Evolutionary conservation across 257 asterid species (phyloP).

Genomic region (Nicotiana paniculata): DNA sequence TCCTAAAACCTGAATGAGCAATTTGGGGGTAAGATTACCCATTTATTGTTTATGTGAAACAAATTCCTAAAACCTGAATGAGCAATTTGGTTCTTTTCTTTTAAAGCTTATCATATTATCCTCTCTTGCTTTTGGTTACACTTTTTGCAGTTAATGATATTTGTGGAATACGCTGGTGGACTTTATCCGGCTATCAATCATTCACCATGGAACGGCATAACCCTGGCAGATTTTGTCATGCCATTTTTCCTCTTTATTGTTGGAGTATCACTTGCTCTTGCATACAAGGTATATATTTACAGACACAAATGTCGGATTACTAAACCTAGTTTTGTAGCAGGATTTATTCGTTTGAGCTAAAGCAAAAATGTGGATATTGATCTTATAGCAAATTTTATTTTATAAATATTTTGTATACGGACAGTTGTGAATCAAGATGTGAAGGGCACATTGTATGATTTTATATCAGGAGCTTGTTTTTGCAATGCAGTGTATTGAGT

Average conservation of each 20-base stretch:
- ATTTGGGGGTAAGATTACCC: neutral
- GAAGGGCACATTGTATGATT: neutral
- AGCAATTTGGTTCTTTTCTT: neutral
- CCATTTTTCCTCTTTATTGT: slow-evolving; percentile 78
- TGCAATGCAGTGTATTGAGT: neutral
- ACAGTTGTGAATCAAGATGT: neutral
- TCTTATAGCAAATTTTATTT: neutral
- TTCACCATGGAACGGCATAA: slow-evolving; percentile 71
- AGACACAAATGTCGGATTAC: neutral
- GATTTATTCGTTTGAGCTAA: neutral
- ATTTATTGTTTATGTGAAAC: neutral
- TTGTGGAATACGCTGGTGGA: slow-evolving; percentile 66
- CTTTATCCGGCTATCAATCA: slow-evolving; percentile 59
- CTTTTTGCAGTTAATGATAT: slow-evolving; percentile 51
- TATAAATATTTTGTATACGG: neutral
- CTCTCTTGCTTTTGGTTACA: slow-evolving; percentile 1
- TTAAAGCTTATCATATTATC: neutral
- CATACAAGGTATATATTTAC: slow-evolving; percentile 45
- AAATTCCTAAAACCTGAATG: neutral
- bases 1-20: neutral
- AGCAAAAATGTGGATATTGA: neutral
- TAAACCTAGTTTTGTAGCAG: neutral
- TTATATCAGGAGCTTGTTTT: neutral
- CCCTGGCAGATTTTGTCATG: slow-evolving; percentile 72
- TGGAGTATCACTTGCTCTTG: slow-evolving; percentile 66